Conservation (phyloP, 441 rosid species). For the Syzygium malaccense region DNA sequence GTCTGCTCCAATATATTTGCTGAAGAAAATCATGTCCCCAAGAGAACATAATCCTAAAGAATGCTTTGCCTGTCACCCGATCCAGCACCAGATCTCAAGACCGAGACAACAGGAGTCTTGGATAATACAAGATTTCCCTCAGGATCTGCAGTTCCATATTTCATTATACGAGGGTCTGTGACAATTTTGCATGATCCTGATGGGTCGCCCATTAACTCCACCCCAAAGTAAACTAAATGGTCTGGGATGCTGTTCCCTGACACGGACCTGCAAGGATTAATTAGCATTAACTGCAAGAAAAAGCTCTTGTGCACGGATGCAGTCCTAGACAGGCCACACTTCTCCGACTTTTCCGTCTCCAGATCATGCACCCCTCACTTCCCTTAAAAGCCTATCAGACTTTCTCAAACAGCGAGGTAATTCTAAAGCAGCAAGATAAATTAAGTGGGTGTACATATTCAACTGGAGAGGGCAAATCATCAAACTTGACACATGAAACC, state of each 20-base stretch:
- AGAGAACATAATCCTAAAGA: constrained; percentile 1
- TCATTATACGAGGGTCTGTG: constrained; percentile 35
- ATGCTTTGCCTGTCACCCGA: neutral
- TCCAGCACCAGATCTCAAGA: constrained; percentile 25
- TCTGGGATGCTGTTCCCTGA: constrained; percentile 65
- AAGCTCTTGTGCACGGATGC: constrained; percentile 1
- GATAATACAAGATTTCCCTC: constrained; percentile 63
- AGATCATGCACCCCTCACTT: neutral
- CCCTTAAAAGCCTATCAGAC: neutral
- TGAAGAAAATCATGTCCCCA: neutral
- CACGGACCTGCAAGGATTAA: constrained; percentile 56
- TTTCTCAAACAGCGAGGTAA: neutral
- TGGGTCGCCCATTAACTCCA: constrained; percentile 41
- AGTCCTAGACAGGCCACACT: neutral
- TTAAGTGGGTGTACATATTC: neutral
- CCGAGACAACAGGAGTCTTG: constrained; percentile 18
- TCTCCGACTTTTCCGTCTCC: neutral
- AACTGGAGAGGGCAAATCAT: neutral
- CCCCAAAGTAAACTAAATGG: constrained; percentile 73
- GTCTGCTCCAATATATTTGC: neutral
- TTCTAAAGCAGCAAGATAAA: neutral
- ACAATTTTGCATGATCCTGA: constrained; percentile 72
- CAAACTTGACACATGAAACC: neutral
- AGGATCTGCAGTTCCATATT: constrained; percentile 40
- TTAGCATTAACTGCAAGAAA: neutral